These are phyloP conservation scores for Clavispora carvajalis DNA, from an alignment of 805 yeast genomes.

Conservation along the genomic window DNA sequence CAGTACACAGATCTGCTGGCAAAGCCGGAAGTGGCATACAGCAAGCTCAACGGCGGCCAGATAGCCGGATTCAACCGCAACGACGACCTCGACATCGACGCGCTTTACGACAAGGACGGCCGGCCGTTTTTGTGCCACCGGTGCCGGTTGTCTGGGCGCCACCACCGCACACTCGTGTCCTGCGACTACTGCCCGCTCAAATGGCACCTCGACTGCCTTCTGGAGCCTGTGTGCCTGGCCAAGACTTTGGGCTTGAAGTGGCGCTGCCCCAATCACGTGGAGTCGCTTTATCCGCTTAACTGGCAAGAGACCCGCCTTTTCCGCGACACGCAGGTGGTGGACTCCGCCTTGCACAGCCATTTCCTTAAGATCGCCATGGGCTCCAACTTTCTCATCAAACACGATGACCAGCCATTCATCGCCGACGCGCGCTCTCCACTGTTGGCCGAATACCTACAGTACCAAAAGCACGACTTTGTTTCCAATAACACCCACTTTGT, in stretches of 20 bases:
- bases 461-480: conserved; percentile 21
- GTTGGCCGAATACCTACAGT: conserved; percentile 28
- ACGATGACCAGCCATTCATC: conserved; percentile 30
- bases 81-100: conserved; percentile 57
- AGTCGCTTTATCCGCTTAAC: conserved; percentile 39
- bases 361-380: conserved; percentile 27
- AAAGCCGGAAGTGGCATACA: conserved; percentile 46
- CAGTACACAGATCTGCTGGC: conserved; percentile 54
- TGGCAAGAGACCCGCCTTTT: conserved; percentile 39
- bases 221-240: conserved; percentile 66
- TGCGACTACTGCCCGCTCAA: conserved; percentile 81
- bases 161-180: conserved; percentile 48
- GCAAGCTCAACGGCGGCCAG: conserved; percentile 28
- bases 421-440: conserved; percentile 13
- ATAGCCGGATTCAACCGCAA: conserved; percentile 34
- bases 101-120: conserved; percentile 63
- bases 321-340: conserved; percentile 47
- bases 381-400: conserved; percentile 28
- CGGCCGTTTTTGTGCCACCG: conserved; percentile 65
- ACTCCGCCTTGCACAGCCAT: conserved; percentile 41
- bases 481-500: conserved; percentile 7
- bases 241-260: conserved; percentile 75
- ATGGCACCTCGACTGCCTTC: conserved; percentile 88
- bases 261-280: conserved; percentile 88
- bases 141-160: conserved; percentile 68